Evolutionary conservation across 495 filamentous ascomycete species (phyloP), one percentile per base, ranked within the genome.

Genomic region (Tetracladium marchalianum): DNA sequence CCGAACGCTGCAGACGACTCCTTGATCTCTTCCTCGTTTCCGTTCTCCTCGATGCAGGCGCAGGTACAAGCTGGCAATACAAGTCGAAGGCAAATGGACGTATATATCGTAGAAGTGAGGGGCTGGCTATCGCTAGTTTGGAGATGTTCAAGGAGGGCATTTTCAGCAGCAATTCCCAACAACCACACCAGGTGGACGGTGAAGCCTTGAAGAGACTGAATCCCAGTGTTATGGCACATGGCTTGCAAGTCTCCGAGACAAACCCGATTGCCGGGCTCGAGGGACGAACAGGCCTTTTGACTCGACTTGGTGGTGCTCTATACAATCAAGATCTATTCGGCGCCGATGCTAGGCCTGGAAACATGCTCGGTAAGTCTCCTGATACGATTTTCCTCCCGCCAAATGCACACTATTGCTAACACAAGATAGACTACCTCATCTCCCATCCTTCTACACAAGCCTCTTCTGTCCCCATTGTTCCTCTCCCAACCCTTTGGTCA

Each of bases 111-210:
- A 77, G 92, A 34, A 95, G 88, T 44, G 92, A 98, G 62, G 92
- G 92, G 17, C 69, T 98, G 51, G 92, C 92, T 5, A 82, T 98
- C 37, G 92, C 93, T 17, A 90, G 84, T 62, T 65, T 98, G 59
- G 92, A 97, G 57, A 98, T 98, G 92, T 98, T 97, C 69, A 95
- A 92, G 66, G 72, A 64, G 11, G 92, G 92, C n/a, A 56, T 87
- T 37, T 98, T 98, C 67, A 93, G 87, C 51, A 86, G 89, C 56
- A 80, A 89, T 56, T 71, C 75, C 1, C 74, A 64, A 39, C 82
- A 95, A 62, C 89, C 86, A 33, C 85, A 79, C 54, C 89, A 93
- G 63, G 92, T 97, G 17, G 92, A 98, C 60, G 86, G 81, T 46
- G 76, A 73, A 7, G 93, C 84, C 1, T 65, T 98, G 56, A 81